Evolutionary conservation across 768 basidiomycete species (phyloP).

Genomic region (Zangia roseola): DNA sequence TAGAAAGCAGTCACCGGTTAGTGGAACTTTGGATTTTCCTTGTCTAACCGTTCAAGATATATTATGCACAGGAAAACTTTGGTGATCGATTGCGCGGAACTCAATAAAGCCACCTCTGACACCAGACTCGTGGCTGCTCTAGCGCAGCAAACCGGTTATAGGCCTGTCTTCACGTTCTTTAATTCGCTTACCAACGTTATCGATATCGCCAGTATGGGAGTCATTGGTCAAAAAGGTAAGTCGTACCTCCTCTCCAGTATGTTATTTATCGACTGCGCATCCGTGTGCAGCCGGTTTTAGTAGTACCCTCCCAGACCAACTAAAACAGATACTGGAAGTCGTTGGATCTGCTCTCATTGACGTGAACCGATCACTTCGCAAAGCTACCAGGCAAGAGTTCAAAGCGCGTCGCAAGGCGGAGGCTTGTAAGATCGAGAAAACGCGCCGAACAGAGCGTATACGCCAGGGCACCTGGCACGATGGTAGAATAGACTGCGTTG

Average conservation of each 20-base stretch:
- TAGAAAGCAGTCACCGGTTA: constrained; percentile 55
- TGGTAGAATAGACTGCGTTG: constrained; percentile 77
- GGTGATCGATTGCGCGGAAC: constrained; percentile 78
- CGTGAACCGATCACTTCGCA: constrained; percentile 52
- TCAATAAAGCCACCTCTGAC: constrained; percentile 71
- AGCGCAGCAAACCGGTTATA: constrained; percentile 84
- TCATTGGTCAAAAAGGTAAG: constrained; percentile 93
- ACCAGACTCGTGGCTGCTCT: constrained; percentile 62
- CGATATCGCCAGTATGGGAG: constrained; percentile 87
- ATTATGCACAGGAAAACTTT: constrained; percentile 55
- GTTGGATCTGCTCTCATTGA: constrained; percentile 69
- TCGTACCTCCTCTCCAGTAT: not conserved
- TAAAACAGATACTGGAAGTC: constrained; percentile 81
- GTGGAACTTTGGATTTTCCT: constrained; percentile 1
- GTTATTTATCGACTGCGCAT: not conserved
- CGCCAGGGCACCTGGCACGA: constrained; percentile 79
- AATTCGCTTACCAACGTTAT: constrained; percentile 79
- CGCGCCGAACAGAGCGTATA: constrained; percentile 46
- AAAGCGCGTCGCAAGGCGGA: constrained; percentile 38
- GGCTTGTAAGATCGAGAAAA: constrained; percentile 38
- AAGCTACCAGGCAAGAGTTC: constrained; percentile 40
- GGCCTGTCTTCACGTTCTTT: constrained; percentile 84
- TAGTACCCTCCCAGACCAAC: constrained; percentile 74
- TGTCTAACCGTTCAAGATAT: not conserved
- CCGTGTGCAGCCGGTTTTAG: constrained; percentile 69